Conservation (phyloP, 257 asterid genomes). For the Lavandula angustifolia region DNA sequence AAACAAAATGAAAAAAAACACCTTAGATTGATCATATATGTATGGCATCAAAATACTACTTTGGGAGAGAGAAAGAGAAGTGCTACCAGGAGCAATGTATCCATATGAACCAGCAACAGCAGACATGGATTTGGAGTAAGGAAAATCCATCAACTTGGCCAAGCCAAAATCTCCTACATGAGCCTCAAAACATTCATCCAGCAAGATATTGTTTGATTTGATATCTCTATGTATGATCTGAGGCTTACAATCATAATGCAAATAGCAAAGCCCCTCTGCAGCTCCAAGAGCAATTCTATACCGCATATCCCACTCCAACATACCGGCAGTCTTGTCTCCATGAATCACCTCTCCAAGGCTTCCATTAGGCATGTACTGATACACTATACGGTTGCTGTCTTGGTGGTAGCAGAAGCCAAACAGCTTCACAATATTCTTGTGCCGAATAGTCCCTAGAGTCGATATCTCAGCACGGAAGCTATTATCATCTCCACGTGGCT, state of each 20-base stretch:
- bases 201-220: conserved; percentile 78
- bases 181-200: conserved; percentile 71
- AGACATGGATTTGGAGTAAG: conserved; percentile 82
- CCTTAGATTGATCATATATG: too few relatives aligned
- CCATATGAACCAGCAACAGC: conserved; percentile 97
- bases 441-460: conserved; percentile 78
- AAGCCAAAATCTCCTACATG: conserved; percentile 93
- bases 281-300: conserved; percentile 83
- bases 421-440: conserved; percentile 74
- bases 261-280: conserved; percentile 81
- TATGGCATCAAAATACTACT: neutral
- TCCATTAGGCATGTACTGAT: conserved; percentile 80
- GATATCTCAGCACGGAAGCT: conserved; percentile 89
- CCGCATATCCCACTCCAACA: conserved; percentile 67
- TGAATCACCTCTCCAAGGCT: conserved; percentile 81
- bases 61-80: too few relatives aligned
- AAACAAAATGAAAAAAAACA: conserved; percentile 10
- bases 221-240: conserved; percentile 83
- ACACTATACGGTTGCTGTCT: conserved; percentile 68
- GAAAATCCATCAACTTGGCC: conserved; percentile 78
- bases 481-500: conserved; percentile 64
- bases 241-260: conserved; percentile 82
- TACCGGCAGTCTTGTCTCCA: conserved; percentile 40
- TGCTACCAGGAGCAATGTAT: conserved; percentile 92
- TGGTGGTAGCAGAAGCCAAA: conserved; percentile 77